These are phyloP conservation scores for Jaminaea rosea DNA, from an alignment of 1,284 basidiomycete species.

Conservation along the genomic window DNA sequence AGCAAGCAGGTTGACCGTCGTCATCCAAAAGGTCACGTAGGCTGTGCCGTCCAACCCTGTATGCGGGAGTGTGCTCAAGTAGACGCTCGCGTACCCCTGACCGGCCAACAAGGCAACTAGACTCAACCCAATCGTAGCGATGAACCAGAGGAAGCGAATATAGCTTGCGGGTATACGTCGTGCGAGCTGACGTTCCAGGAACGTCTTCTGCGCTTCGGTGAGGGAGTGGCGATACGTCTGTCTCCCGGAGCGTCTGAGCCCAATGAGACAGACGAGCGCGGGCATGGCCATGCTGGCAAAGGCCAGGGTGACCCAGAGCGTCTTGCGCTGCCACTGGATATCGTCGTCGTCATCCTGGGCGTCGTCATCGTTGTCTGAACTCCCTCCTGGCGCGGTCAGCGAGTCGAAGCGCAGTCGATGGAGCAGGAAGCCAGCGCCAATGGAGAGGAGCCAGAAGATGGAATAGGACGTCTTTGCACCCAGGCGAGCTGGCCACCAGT, in stretches of 20 bases:
- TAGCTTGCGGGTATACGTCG: slow-evolving; percentile 53
- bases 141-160: slow-evolving; percentile 55
- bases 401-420: slow-evolving; percentile 40
- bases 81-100: slow-evolving; percentile 55
- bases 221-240: slow-evolving; percentile 45
- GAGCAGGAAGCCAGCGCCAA: slow-evolving; percentile 50
- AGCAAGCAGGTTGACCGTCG: slow-evolving; percentile 52
- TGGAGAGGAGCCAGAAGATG: slow-evolving; percentile 51
- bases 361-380: background rate
- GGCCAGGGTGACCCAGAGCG: slow-evolving; percentile 54
- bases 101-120: slow-evolving; percentile 55
- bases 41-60: slow-evolving; percentile 53
- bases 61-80: slow-evolving; percentile 54
- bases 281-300: slow-evolving; percentile 55
- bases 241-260: slow-evolving; percentile 34
- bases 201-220: slow-evolving; percentile 49
- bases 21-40: slow-evolving; percentile 55
- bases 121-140: slow-evolving; percentile 52
- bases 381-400: background rate
- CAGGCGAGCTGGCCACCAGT: slow-evolving; percentile 50
- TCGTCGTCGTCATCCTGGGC: slow-evolving; percentile 19
- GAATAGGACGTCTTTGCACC: slow-evolving; percentile 53
- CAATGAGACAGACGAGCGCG: slow-evolving; percentile 48
- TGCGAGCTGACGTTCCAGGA: slow-evolving; percentile 50
- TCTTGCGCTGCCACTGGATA: slow-evolving; percentile 56